Base-by-base conservation (phyloP, 768 basidiomycete species). In the Inosperma sp. region DNA sequence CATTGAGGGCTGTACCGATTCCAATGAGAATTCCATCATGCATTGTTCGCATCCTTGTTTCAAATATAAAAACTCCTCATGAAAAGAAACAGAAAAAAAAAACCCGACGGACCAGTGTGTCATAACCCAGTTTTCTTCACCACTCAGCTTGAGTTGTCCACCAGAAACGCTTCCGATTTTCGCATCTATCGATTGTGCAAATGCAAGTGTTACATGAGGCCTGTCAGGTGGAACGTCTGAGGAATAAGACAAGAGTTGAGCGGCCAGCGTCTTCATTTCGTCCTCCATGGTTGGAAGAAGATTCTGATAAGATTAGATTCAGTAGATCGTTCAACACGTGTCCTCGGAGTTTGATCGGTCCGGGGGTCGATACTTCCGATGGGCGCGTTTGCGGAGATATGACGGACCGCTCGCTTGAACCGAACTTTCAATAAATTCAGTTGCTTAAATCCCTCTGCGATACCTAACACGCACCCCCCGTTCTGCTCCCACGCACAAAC, bases 21-120 rank as follows among this genome's bases (percentile, higher is more conserved):
- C 95, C 95, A 36, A 99, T 76, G 12, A 99, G 70, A 53, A 99
- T 97, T 7, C 79, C 93, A 60, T 96, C 91, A 68, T 98, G 95
- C 77, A 91, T 80, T 0, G 90, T 77, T 55, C 95, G 75, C 81
- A 98, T 82, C 84, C 93, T 95, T 17, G 4, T 43, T 27, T 39
- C 17, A 9, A 26, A 12, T 35, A 16, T 6, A 9, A 17, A 23
- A 13, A 0, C 17, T 14, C 16, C n/a, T n/a, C n/a, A n/a, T n/a
- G n/a, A 1, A 21, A 31, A 9, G 27, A 59, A 37, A 42, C 46
- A 44, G 35, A 14, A 29, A n/a, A 16, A 30, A n/a, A 25, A 35
- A 22, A 43, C 14, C 22, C 14, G 21, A 19, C 77, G 55, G 60
- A 92, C 93, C 89, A 88, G 66, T 98, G 95, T 9, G 95, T 98